Conservation (phyloP, 257 asterid species). For the Ilex aquifolium region DNA sequence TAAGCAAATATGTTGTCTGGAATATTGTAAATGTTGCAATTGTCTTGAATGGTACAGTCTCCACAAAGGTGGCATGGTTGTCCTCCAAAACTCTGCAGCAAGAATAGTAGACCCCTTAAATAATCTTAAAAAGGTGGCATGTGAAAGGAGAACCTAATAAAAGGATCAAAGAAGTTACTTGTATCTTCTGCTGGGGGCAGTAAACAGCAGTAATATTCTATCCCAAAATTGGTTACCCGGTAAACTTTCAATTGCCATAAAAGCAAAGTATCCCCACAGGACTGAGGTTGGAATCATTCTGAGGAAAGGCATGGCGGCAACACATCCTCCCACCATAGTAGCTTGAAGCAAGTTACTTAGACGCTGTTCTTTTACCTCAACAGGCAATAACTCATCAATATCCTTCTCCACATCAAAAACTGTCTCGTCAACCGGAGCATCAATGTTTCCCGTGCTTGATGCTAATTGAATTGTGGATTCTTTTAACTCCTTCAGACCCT, state of each 20-base stretch:
- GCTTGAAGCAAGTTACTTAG: conserved; percentile 80
- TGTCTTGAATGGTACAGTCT: conserved; percentile 80
- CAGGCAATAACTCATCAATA: conserved; percentile 73
- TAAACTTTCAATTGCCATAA: conserved; percentile 88
- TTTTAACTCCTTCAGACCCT: conserved; percentile 87
- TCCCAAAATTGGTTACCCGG: conserved; percentile 97
- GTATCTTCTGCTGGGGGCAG: conserved; percentile 80
- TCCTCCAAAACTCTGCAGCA: conserved; percentile 68
- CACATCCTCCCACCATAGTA: conserved; percentile 71
- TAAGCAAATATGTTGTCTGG: conserved; percentile 62
- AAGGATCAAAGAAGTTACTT: conserved; percentile 33
- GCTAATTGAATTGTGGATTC: conserved; percentile 73
- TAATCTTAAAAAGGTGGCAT: no score
- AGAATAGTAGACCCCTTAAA: no score
- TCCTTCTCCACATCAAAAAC: conserved; percentile 75
- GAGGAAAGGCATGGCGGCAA: conserved; percentile 80
- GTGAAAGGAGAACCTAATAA: background rate
- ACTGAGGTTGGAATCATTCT: conserved; percentile 92
- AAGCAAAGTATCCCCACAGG: conserved; percentile 91
- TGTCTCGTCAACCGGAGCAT: conserved; percentile 75
- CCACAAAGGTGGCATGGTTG: conserved; percentile 74
- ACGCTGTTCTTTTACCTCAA: conserved; percentile 89
- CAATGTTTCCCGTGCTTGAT: conserved; percentile 69
- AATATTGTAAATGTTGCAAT: conserved; percentile 65
- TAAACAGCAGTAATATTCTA: conserved; percentile 63